Evolutionary conservation across 2,329 filamentous ascomycete species (phyloP).

Genomic region (Cladosporium sp.): DNA sequence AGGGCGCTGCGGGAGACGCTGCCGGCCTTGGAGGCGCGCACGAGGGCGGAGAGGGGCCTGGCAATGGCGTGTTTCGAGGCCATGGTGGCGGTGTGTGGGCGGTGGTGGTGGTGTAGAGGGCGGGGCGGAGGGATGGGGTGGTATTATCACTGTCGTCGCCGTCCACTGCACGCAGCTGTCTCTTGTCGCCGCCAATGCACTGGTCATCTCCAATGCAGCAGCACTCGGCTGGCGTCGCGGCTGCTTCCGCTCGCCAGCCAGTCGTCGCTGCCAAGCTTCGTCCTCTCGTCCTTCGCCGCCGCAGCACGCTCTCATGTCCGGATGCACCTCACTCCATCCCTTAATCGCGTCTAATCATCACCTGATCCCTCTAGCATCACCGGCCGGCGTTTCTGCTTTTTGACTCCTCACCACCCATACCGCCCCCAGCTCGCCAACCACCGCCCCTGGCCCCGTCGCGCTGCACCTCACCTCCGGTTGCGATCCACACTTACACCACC

Average conservation of each 20-base stretch:
- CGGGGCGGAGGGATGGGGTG: slow-evolving; percentile 1
- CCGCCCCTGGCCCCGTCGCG: slow-evolving; percentile 4
- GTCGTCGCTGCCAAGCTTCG: neutral
- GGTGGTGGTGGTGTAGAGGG: slow-evolving; percentile 19
- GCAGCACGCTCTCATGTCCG: slow-evolving; percentile 6
- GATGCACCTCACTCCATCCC: slow-evolving; percentile 14
- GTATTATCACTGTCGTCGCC: neutral
- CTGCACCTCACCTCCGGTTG: slow-evolving; percentile 12
- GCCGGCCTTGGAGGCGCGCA: slow-evolving; percentile 37
- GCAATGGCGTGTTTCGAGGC: slow-evolving; percentile 42
- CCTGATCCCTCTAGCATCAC: slow-evolving; percentile 12
- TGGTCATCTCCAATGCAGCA: slow-evolving; percentile 7
- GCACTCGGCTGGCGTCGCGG: slow-evolving; percentile 5
- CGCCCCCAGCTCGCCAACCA: neutral
- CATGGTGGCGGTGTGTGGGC: slow-evolving; percentile 33
- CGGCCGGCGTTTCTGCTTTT: slow-evolving; percentile 20
- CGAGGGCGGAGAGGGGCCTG: slow-evolving; percentile 41
- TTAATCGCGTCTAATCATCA: slow-evolving; percentile 16
- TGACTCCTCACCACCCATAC: neutral
- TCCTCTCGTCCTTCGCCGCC: neutral
- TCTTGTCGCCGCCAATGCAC: slow-evolving; percentile 11
- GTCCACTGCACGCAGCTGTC: neutral
- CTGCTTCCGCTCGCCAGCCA: neutral
- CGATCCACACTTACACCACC: slow-evolving; percentile 8
- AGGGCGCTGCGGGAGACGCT: slow-evolving; percentile 27